phyloP scores from a whole-genome alignment of 2,329 filamentous ascomycete species.

The Colletotrichum destructivum region DNA sequence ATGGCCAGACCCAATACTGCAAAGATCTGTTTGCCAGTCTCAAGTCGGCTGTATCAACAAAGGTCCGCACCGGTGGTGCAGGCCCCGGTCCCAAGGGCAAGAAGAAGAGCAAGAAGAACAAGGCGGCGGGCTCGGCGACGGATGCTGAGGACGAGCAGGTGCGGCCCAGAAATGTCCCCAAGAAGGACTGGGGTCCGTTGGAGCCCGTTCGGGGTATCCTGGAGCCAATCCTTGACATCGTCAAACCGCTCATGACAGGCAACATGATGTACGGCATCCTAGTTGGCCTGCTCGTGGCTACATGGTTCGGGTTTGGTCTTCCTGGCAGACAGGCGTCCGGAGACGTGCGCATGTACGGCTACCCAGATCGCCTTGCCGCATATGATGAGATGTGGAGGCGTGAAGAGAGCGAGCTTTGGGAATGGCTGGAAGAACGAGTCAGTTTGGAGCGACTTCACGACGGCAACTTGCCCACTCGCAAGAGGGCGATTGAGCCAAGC shows the following conservation, averaged over 20 bases:
- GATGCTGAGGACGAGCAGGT: constrained; percentile 58
- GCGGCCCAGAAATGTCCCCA: constrained; percentile 58
- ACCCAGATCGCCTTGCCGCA: constrained; percentile 80
- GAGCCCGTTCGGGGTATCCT: constrained; percentile 82
- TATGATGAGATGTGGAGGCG: constrained; percentile 95
- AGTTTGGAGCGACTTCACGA: constrained; percentile 75
- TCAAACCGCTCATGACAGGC: constrained; percentile 80
- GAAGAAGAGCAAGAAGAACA: constrained; percentile 73
- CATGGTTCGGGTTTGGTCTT: constrained; percentile 79
- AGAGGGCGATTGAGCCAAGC: constrained; percentile 67
- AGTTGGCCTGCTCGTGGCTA: constrained; percentile 79
- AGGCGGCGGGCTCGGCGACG: constrained; percentile 61
- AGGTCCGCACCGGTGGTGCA: constrained; percentile 66
- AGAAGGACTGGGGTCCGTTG: constrained; percentile 81
- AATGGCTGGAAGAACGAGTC: constrained; percentile 91
- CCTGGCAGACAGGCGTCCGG: constrained; percentile 49
- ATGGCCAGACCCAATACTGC: constrained; percentile 88
- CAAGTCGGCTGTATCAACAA: constrained; percentile 79
- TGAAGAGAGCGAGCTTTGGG: constrained; percentile 92
- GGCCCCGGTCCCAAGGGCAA: constrained; percentile 68
- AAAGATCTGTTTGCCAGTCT: constrained; percentile 84
- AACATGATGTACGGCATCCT: constrained; percentile 85
- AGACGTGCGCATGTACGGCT: constrained; percentile 58
- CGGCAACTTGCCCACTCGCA: constrained; percentile 57
- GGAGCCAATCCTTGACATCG: constrained; percentile 77